These are phyloP conservation scores for Brassica nigra DNA, from an alignment of 345 rosid genomes.

Conservation along the genomic window DNA sequence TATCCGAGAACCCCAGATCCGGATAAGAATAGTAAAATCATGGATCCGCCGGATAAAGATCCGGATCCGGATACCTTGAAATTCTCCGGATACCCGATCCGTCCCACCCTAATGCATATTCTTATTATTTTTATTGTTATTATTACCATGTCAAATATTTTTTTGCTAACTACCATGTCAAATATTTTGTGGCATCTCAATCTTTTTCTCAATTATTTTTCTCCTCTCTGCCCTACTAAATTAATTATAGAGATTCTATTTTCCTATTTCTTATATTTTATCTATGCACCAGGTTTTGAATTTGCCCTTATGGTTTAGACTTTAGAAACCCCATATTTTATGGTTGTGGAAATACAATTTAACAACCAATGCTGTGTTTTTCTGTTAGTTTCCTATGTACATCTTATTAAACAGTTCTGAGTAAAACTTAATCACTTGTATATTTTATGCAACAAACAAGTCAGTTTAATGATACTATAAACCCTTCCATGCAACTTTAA, in stretches of 20 bases:
- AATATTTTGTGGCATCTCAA: conserved; percentile 18
- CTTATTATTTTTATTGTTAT: not conserved
- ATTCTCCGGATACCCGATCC: too few species aligned
- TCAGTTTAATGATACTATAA: not conserved
- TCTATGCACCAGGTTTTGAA: not conserved
- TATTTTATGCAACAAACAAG: not conserved
- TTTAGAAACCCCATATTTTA: not conserved
- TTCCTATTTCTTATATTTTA: not conserved
- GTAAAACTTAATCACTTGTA: not conserved
- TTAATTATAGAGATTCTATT: conserved; percentile 2
- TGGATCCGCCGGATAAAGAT: too few species aligned
- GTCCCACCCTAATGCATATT: not conserved
- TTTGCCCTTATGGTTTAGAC: not conserved
- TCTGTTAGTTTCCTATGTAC: not conserved
- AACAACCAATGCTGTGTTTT: not conserved
- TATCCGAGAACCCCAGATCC: too few species aligned
- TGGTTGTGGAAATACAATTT: not conserved
- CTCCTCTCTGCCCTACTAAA: conserved; percentile 27
- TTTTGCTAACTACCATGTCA: conserved; percentile 4
- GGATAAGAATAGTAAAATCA: too few species aligned
- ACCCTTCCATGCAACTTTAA: not conserved
- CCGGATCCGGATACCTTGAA: too few species aligned
- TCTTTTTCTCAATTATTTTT: conserved; percentile 23
- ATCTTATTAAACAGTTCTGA: not conserved
- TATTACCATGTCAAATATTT: not conserved